phyloP scores from a whole-genome alignment of 2,329 filamentous ascomycete genomes.

The Diplocarpon mali region DNA sequence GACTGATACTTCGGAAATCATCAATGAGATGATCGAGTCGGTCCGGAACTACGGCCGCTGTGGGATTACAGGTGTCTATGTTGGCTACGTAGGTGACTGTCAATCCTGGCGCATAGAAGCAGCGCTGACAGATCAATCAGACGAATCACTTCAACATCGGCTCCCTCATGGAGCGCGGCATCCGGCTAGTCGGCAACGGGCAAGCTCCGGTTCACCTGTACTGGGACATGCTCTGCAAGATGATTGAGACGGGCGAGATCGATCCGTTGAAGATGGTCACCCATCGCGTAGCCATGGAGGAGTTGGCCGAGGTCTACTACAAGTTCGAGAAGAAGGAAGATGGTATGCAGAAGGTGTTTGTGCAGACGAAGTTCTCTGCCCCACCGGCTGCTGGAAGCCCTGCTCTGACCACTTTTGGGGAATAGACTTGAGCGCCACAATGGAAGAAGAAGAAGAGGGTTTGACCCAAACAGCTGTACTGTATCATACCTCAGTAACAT shows the following conservation, averaged over 20 bases:
- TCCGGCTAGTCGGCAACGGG: constrained; percentile 60
- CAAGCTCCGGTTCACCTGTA: constrained; percentile 28
- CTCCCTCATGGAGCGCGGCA: constrained; percentile 75
- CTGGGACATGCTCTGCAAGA: constrained; percentile 55
- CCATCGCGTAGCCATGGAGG: constrained; percentile 65
- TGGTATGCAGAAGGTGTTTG: constrained; percentile 71
- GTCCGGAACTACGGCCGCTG: constrained; percentile 62
- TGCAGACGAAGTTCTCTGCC: constrained; percentile 46
- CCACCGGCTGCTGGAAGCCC: constrained; percentile 35
- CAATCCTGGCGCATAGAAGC: background rate
- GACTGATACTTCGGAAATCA: constrained; percentile 72
- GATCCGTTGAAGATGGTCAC: constrained; percentile 73
- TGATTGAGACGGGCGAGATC: constrained; percentile 56
- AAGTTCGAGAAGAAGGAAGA: constrained; percentile 53
- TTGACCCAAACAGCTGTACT: no score
- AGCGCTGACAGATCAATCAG: constrained; percentile 2
- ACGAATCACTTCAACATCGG: constrained; percentile 31
- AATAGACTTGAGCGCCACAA: constrained; percentile 8
- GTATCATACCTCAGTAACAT: no score
- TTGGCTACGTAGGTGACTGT: constrained; percentile 41
- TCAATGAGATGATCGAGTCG: constrained; percentile 72
- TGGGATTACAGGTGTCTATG: constrained; percentile 64
- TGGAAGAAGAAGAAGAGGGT: background rate
- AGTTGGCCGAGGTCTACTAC: constrained; percentile 55
- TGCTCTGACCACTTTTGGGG: constrained; percentile 31